Evolutionary conservation across 495 filamentous ascomycete genomes (phyloP), one percentile per base, ranked within the genome.

Genomic region (Aspergillus nanangensis): DNA sequence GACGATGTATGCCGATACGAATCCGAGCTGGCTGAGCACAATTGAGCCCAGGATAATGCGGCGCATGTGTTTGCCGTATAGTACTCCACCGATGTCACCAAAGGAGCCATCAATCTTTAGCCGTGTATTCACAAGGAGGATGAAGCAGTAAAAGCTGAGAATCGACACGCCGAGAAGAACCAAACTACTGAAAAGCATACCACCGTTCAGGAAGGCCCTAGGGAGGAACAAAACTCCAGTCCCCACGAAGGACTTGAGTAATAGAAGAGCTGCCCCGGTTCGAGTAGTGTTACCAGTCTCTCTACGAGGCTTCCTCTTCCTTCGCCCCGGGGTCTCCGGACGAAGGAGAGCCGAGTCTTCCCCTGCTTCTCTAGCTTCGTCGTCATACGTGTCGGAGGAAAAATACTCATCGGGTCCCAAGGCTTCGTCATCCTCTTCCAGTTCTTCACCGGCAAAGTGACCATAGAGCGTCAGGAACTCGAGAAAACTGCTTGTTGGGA

Each of bases 171-270:
- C 79, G 14, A 98, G 71, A 11, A 98, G 76, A 24, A 97, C 88
- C 42, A 95, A 46, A 61, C 89, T 94, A 60, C 88, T 95, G 67
- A 98, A 98, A 32, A 97, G 68, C 89, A 98, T 96, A 44, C 93
- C 93, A 38, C 93, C 93, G 55, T 97, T 98, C 36, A 95, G 76
- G 65, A 91, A 88, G 11, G 93, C 93, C 49, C 88, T 82, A 0
- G 93, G 93, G 3, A 98, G 73, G 71, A 98, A 98, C 23, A 98
- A 70, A n/a, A 98, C 93, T 24, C 93, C 93, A 1, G 93, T 98
- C 10, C 93, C 93, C 31, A 98, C 92, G 55, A 98, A 98, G 9
- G 90, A 95, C 66, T 98, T 98, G 39, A 98, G 77, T 29, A 98
- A 75, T 17, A 97, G 74, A 39, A 96, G 60, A 13, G 83, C 81